These are phyloP conservation scores for Streptanthus diversifolius DNA, from an alignment of 345 rosid genomes.

Conservation along the genomic window DNA sequence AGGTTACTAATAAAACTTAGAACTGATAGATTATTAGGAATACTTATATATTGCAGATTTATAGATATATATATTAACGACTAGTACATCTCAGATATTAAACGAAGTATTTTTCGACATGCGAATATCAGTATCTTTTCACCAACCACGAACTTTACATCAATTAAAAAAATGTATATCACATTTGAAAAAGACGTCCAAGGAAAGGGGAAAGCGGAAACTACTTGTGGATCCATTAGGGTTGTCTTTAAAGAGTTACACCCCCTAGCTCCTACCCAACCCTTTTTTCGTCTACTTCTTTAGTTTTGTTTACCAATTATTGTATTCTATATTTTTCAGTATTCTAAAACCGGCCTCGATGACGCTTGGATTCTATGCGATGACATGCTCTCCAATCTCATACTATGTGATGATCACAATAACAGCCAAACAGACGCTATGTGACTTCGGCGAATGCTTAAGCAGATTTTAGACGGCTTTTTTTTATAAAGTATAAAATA, in stretches of 20 bases:
- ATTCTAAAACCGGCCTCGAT: neutral
- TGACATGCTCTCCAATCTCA: neutral
- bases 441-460: neutral
- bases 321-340: neutral
- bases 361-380: neutral
- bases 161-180: constrained; percentile 6
- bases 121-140: neutral
- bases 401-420: neutral
- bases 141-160: constrained; percentile 10
- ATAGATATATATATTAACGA: no score
- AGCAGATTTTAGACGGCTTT: neutral
- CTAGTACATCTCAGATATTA: neutral
- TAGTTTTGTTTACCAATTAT: neutral
- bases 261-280: neutral
- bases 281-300: neutral
- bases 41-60: neutral
- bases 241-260: neutral
- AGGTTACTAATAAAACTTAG: neutral
- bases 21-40: neutral
- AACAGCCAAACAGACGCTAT: neutral
- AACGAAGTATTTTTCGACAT: neutral
- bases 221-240: constrained; percentile 7
- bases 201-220: constrained; percentile 7
- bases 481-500: neutral
- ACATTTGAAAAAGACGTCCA: constrained; percentile 11